Evolutionary conservation across 2,329 filamentous ascomycete species (phyloP).

Genomic region (Parastagonospora avenae): DNA sequence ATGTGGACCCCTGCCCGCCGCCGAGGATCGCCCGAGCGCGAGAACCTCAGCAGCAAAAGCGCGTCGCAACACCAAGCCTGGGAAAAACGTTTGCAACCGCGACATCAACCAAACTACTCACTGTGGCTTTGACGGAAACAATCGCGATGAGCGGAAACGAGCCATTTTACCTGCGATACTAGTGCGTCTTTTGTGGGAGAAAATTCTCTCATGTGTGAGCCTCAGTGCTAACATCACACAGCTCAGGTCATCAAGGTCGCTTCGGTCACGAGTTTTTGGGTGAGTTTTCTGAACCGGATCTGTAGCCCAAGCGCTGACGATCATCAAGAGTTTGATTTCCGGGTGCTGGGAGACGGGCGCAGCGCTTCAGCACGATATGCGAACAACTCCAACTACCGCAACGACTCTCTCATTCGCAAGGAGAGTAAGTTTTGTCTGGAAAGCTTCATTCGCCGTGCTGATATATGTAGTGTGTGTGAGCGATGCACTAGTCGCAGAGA

Average conservation of each 20-base stretch:
- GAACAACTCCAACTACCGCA: conserved; percentile 99
- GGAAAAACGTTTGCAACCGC: background rate
- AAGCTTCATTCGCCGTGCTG: background rate
- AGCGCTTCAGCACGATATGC: conserved; percentile 95
- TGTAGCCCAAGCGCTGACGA: conserved; percentile 10
- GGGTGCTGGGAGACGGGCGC: conserved; percentile 87
- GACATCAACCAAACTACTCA: background rate
- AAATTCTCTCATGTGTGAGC: background rate
- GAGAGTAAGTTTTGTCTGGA: conserved; percentile 72
- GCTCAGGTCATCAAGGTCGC: conserved; percentile 94
- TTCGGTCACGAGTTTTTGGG: conserved; percentile 98
- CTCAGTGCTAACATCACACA: conserved; percentile 50
- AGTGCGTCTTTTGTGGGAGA: conserved; percentile 64
- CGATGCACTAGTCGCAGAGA: conserved; percentile 85
- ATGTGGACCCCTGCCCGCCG: conserved; percentile 21
- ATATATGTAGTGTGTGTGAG: conserved; percentile 84
- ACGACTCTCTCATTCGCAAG: conserved; percentile 98
- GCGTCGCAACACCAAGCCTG: conserved; percentile 9
- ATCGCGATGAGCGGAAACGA: conserved; percentile 72
- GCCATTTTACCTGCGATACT: conserved; percentile 95
- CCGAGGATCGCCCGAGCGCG: conserved; percentile 22
- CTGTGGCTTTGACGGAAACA: background rate
- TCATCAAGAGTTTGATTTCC: conserved; percentile 88
- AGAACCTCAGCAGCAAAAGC: conserved; percentile 13
- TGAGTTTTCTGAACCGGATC: conserved; percentile 48